Base-by-base conservation (phyloP, 1,284 basidiomycete genomes). In the Afroboletus lepidellus region DNA sequence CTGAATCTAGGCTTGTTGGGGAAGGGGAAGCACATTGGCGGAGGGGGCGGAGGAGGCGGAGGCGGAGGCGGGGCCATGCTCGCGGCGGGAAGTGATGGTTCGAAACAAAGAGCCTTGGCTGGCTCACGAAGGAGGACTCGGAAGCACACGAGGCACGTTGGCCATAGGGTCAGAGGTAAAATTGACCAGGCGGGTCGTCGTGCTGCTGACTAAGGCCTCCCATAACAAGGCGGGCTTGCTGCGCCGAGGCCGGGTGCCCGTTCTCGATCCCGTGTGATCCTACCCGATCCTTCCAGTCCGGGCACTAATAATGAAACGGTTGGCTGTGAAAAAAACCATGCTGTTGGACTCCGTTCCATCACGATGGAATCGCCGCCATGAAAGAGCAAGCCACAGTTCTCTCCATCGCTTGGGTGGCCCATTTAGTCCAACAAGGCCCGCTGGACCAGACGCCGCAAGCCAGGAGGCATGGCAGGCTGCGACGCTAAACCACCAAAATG, bases 1-100 rank as follows among this genome's bases (percentile, higher is more conserved):
- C 63, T 66, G 46, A 58, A 58, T 36, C 51, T 69, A 2, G 66
- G 12, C 30, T 47, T 67, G 55, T 73, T 72, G 2, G 69, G 32
- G 64, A 80, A 82, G 8, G 82, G 82, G 24, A 83, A 72, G 56
- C 80, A 84, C 52, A 82, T 70, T 13, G 80, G 81, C 2, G 80
- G 80, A 0, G 80, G 79, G 0, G 80, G 79, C 0, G 80, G 79
- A 1, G 79, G 78, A 0, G 73, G 73, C 0, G 74, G 73, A 0
- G 75, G 72, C 4, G 61, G 69, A 0, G 64, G 64, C 16, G 78
- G 76, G 23, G 76, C 55, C 67, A 75, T 72, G 65, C 59, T 68
- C 60, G 58, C 61, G 54, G 21, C 34, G 51, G 49, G 20, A 23
- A 51, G 48, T 50, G 55, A 50, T 36, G 51, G 62, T 56, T 29